Evolutionary conservation across 192 early-diverging fungal genomes (phyloP), one percentile per base, ranked within the genome.

Genomic region (Coemansia sp.): DNA sequence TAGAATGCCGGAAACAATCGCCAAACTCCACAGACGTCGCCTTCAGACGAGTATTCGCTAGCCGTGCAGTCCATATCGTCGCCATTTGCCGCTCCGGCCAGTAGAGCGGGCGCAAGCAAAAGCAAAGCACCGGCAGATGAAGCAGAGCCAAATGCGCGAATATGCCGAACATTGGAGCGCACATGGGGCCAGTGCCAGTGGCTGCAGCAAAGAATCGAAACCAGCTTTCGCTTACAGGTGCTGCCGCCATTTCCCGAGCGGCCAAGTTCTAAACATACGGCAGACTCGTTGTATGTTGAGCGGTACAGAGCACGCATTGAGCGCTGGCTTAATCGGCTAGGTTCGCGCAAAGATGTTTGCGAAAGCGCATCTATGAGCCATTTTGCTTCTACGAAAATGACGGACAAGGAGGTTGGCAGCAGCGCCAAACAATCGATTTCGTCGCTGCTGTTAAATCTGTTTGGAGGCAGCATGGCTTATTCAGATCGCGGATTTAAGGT

Each of bases 161-260:
- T 61, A 28, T 68, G 58, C n/a, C 53, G 66, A 40, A 69, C 62
- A 12, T 52, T 76, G 18, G 66, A 69, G 23, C 73, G 73, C 17
- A 65, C 73, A 2, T 76, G 73, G 73, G 73, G 51, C 30, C 73
- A 76, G 56, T 69, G 73, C 58, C 66, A 76, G 42, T 76, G 73
- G 73, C 47, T 76, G 51, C 62, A 76, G 14, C 52, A 69, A 17
- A 65, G 56, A 39, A 61, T 76, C 5, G 46, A 41, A 16, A 57
- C 56, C 11, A 66, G 66, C 46, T 62, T 69, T 43, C 58, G 73
- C 14, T 53, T 69, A n/a, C 73, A 76, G 58, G 62, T 51, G 2
- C 66, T 76, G 20, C 73, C 73, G 12, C 62, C 66, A 31, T 66
- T 76, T 32, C 53, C 66, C n/a, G 51, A 58, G 28, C 58, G 58